Evolutionary conservation across 345 rosid species (phyloP).

Genomic region (Cardamine occulta): DNA sequence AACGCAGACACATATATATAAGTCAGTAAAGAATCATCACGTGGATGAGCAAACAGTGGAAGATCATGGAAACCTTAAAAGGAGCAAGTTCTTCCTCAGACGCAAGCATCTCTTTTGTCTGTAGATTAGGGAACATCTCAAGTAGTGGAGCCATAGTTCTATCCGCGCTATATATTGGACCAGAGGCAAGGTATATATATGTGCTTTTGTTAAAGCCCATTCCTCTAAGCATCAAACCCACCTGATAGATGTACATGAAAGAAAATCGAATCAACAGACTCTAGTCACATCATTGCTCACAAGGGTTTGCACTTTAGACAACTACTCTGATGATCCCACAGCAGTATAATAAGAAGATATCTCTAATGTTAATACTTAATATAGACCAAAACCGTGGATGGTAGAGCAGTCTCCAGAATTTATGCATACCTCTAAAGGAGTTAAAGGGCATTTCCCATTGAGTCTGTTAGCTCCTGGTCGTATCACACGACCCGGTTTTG

Average conservation of each 20-base stretch:
- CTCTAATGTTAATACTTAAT: background rate
- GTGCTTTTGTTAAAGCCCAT: conserved; percentile 94
- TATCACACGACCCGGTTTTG: conserved; percentile 92
- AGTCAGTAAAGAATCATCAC: conserved; percentile 36
- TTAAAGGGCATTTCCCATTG: conserved; percentile 94
- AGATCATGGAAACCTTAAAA: conserved; percentile 57
- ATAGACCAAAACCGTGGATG: background rate
- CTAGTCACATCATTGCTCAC: conserved; percentile 21
- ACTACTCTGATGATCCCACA: background rate
- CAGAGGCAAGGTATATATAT: conserved; percentile 83
- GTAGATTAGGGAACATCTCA: conserved; percentile 95
- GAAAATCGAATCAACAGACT: background rate
- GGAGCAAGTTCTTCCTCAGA: conserved; percentile 83
- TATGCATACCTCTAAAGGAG: conserved; percentile 85
- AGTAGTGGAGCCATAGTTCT: conserved; percentile 88
- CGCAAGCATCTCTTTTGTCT: conserved; percentile 86
- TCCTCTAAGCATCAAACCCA: conserved; percentile 98
- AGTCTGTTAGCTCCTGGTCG: conserved; percentile 94
- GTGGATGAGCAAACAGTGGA: conserved; percentile 1
- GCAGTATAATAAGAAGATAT: background rate
- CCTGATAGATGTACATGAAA: conserved; percentile 51
- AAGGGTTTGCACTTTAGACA: conserved; percentile 7
- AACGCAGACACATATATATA: conserved; percentile 30
- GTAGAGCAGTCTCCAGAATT: background rate
- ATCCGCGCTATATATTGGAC: conserved; percentile 82